A percentile compares a stretch with the other conserved stretches of the same genome.
phyloP scores from a whole-genome alignment of 495 filamentous ascomycete genomes.

The Rusavskia elegans region DNA sequence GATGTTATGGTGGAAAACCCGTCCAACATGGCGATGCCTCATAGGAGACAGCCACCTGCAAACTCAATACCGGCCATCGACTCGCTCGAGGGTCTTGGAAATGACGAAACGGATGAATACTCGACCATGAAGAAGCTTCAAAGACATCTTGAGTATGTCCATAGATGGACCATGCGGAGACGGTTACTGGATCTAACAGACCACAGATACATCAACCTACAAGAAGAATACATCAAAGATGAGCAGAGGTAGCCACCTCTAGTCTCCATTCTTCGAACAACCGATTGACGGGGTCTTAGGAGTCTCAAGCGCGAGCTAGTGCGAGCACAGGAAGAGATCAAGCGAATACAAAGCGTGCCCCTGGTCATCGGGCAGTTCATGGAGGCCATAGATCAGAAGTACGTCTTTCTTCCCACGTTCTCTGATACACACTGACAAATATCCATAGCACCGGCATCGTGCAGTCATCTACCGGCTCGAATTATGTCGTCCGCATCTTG shows the following conservation, averaged over 20 bases:
- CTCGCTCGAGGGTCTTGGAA: slow-evolving; percentile 61
- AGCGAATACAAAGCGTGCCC: slow-evolving; percentile 95
- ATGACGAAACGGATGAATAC: slow-evolving; percentile 84
- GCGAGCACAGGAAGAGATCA: slow-evolving; percentile 96
- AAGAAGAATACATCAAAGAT: slow-evolving; percentile 99
- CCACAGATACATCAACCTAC: slow-evolving; percentile 78
- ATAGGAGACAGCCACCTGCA: slow-evolving; percentile 65
- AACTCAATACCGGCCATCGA: slow-evolving; percentile 77
- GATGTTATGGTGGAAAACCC: slow-evolving; percentile 73
- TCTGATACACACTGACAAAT: slow-evolving; percentile 11
- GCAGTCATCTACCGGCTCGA: slow-evolving; percentile 92
- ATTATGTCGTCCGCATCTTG: slow-evolving; percentile 96
- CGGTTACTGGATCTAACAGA: slow-evolving; percentile 16
- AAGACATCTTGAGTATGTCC: slow-evolving; percentile 73
- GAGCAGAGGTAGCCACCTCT: slow-evolving; percentile 61
- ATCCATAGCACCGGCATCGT: slow-evolving; percentile 78
- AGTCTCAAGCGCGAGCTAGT: slow-evolving; percentile 95
- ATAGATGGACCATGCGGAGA: slow-evolving; percentile 37
- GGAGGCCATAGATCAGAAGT: slow-evolving; percentile 99
- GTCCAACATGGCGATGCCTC: slow-evolving; percentile 51
- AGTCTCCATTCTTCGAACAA: neutral
- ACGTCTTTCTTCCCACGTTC: slow-evolving; percentile 7
- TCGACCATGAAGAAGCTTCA: slow-evolving; percentile 88
- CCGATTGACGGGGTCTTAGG: slow-evolving; percentile 26
- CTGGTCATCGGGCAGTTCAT: slow-evolving; percentile 98